Percentiles rank a stretch among this genome's conserved stretches.
Conservation (phyloP, 2,329 filamentous ascomycete species). For the Leptographium radiaticola region DNA sequence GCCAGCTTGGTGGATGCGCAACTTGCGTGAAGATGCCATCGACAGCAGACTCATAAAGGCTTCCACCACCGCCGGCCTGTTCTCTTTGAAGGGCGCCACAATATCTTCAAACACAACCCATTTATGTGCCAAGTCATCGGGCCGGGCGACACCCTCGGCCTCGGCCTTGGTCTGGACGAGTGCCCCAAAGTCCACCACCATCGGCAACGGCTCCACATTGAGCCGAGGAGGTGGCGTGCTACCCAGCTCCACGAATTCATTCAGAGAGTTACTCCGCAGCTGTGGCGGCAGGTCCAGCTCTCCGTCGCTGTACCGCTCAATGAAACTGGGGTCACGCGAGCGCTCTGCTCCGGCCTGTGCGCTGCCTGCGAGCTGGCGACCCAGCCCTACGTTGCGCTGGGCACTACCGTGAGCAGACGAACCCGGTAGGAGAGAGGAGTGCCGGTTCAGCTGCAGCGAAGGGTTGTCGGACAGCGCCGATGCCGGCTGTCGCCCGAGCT, state of each 20-base stretch:
- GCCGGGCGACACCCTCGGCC: background rate
- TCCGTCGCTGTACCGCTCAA: slow-evolving; percentile 12
- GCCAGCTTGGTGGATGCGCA: slow-evolving; percentile 4
- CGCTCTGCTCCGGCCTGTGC: slow-evolving; percentile 12
- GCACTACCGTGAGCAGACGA: slow-evolving; percentile 29
- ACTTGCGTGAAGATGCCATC: slow-evolving; percentile 6
- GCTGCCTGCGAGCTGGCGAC: slow-evolving; percentile 24
- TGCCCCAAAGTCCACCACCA: background rate
- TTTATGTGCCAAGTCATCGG: background rate
- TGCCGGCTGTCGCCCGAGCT: slow-evolving; percentile 57
- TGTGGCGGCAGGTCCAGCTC: slow-evolving; percentile 2
- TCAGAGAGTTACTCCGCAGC: background rate
- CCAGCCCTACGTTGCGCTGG: slow-evolving; percentile 4
- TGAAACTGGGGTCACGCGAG: slow-evolving; percentile 9
- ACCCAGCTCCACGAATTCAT: background rate
- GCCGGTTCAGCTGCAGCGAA: slow-evolving; percentile 35
- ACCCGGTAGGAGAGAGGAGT: slow-evolving; percentile 27
- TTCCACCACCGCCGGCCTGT: slow-evolving; percentile 8
- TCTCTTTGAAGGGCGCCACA: slow-evolving; percentile 2
- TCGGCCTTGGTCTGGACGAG: slow-evolving; percentile 4
- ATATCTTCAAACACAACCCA: slow-evolving; percentile 11
- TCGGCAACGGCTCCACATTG: background rate
- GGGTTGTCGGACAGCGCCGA: slow-evolving; percentile 53
- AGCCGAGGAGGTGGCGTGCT: background rate
- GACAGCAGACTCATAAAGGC: slow-evolving; percentile 12